Base-by-base conservation (phyloP, 441 rosid species). In the Populus tomentosa region DNA sequence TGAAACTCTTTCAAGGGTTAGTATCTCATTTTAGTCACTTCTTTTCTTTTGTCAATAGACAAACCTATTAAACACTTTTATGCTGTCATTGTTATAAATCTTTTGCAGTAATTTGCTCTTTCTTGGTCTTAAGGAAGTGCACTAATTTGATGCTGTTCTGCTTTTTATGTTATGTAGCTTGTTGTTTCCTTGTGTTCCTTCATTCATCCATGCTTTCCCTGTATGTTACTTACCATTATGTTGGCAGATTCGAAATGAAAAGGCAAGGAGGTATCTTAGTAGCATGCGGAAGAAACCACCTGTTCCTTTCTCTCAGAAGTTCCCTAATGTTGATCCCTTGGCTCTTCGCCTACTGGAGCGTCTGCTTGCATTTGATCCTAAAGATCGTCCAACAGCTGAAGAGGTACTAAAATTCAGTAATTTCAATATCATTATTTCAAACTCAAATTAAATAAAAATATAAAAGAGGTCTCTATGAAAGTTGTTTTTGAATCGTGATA, bases 321-420 rank as follows among this genome's bases (percentile, higher is more conserved):
- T 94, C 83, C 97, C 97, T 66, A 83, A 92, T 77, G 91, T 84
- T 69, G 97, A 94, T 86, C 98, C 98, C 21, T 75, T 89, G 83
- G 98, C 98, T 82, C 91, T 94, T 71, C 84, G 89, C 77, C 85
- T 97, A 10, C 86, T 97, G 63, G 92, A 92, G 84, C 90, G 86
- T 63, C 80, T 97, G 46, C 92, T 97, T 79, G 97, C 98, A 77
- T 97, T 97, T 87, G 99, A 97, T 90, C 98, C 99, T 2, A 97
- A 97, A 84, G 98, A 97, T 83, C 98, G 98, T 67, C 98, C 90
- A 23, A 81, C 97, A 70, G 98, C 99, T 69, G 98, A 92, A 80
- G 97, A 91, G 85, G 94, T 89, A 70, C 84, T 79, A 74, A 76
- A 77, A 70, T 62, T 53, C 38, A 24, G n/a, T 42, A n/a, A 42